Evolutionary conservation across 1,284 basidiomycete species (phyloP).

Genomic region (Heterobasidion irregulare): DNA sequence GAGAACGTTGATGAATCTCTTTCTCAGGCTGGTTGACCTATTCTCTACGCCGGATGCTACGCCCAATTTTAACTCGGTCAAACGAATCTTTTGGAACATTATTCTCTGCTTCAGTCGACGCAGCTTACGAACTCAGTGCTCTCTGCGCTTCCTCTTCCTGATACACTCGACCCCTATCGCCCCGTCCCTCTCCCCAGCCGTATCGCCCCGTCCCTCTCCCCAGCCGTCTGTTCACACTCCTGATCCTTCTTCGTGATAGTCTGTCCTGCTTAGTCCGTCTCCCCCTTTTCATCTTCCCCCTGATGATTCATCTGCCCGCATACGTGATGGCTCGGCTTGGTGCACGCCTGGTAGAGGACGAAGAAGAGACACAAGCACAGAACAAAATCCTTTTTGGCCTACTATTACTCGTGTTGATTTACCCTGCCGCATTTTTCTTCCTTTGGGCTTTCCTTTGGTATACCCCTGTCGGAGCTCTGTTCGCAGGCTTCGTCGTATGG

Average conservation of each 20-base stretch:
- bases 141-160: conserved; percentile 70
- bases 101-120: conserved; percentile 77
- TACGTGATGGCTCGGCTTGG: conserved; percentile 76
- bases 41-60: conserved; percentile 65
- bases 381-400: conserved; percentile 86
- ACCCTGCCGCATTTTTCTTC: conserved; percentile 75
- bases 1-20: conserved; percentile 9
- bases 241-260: conserved; percentile 71
- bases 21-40: conserved; percentile 66
- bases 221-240: conserved; percentile 73
- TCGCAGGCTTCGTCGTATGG: conserved; percentile 41
- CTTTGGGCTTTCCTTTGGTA: conserved; percentile 77
- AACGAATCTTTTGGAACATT: conserved; percentile 75
- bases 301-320: conserved; percentile 76
- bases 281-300: conserved; percentile 82
- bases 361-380: conserved; percentile 89
- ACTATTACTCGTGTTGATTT: conserved; percentile 66
- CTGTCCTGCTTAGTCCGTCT: conserved; percentile 61
- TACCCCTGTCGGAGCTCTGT: conserved; percentile 41
- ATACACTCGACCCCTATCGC: conserved; percentile 68
- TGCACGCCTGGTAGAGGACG: conserved; percentile 70
- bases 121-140: conserved; percentile 79
- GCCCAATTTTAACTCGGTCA: conserved; percentile 52
- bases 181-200: conserved; percentile 73
- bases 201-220: conserved; percentile 62